These are phyloP conservation scores for Clitopilus passeckerianus DNA, from an alignment of 768 basidiomycete genomes.

Conservation along the genomic window DNA sequence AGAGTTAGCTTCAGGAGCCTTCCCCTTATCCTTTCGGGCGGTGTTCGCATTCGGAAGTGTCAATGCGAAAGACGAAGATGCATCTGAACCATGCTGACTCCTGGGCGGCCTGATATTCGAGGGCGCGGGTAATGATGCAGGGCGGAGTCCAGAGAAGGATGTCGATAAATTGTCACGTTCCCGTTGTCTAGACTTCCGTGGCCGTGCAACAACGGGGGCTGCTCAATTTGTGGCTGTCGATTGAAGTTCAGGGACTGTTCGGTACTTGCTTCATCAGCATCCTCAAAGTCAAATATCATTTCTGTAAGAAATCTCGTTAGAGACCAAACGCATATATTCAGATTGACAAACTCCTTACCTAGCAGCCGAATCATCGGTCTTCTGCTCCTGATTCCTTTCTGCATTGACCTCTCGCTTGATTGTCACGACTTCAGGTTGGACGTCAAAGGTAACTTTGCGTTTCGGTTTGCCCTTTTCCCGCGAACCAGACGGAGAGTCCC, in stretches of 20 bases:
- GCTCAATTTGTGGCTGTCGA: slow-evolving; percentile 40
- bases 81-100: slow-evolving; percentile 31
- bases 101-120: slow-evolving; percentile 49
- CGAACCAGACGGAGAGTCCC: slow-evolving; percentile 18
- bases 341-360: slow-evolving; percentile 31
- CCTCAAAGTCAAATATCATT: slow-evolving; percentile 69
- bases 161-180: slow-evolving; percentile 40
- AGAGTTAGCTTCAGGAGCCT: background rate
- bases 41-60: background rate
- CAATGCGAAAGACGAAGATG: slow-evolving; percentile 20
- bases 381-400: slow-evolving; percentile 25
- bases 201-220: slow-evolving; percentile 27
- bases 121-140: slow-evolving; percentile 63
- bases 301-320: slow-evolving; percentile 27
- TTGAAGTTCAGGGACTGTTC: slow-evolving; percentile 24
- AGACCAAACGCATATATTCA: background rate
- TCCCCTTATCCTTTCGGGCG: background rate
- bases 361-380: slow-evolving; percentile 20
- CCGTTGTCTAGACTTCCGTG: slow-evolving; percentile 24
- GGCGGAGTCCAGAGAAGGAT: slow-evolving; percentile 58
- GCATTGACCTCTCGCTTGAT: slow-evolving; percentile 33
- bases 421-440: slow-evolving; percentile 51
- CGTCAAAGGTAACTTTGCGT: slow-evolving; percentile 71
- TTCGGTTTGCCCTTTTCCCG: slow-evolving; percentile 42
- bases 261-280: slow-evolving; percentile 46